phyloP scores from a whole-genome alignment of 768 basidiomycete species.

The Plicaturopsis crispa region DNA sequence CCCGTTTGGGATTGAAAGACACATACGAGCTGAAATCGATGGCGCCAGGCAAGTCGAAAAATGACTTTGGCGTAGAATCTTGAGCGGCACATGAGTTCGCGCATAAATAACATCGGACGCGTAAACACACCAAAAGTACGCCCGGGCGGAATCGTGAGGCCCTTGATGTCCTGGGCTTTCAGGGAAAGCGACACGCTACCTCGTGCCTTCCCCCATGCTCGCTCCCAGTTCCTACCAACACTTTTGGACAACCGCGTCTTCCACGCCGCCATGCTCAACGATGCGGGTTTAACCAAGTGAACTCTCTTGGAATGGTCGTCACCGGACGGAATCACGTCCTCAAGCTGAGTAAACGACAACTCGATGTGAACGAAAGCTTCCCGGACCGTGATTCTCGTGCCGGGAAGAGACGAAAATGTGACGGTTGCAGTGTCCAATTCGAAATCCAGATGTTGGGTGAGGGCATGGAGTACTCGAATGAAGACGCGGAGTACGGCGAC shows the following conservation, averaged over 20 bases:
- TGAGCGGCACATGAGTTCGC: constrained; percentile 6
- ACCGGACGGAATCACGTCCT: constrained; percentile 16
- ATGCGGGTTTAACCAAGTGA: constrained; percentile 10
- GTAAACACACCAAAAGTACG: constrained; percentile 21
- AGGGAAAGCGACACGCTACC: constrained; percentile 49
- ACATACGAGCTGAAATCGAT: constrained; percentile 40
- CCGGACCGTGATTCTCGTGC: constrained; percentile 41
- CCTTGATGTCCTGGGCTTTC: constrained; percentile 37
- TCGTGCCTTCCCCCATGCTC: constrained; percentile 58
- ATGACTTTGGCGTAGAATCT: constrained; percentile 20
- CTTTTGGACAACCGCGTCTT: constrained; percentile 52
- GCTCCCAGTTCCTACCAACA: constrained; percentile 57
- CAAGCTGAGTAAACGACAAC: constrained; percentile 47
- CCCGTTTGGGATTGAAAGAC: constrained; percentile 51
- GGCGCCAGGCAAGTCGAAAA: constrained; percentile 38
- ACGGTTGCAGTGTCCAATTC: constrained; percentile 53
- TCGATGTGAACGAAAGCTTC: constrained; percentile 45
- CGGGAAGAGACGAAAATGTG: constrained; percentile 43
- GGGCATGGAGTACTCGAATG: constrained; percentile 59
- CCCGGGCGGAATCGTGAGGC: constrained; percentile 26
- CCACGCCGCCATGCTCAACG: constrained; percentile 55
- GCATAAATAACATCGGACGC: background rate
- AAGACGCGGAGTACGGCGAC: constrained; percentile 47
- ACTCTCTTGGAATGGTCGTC: background rate
- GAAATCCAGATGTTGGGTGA: constrained; percentile 61